Evolutionary conservation across 2,329 filamentous ascomycete genomes (phyloP).

Genomic region (Lithohypha guttulata): DNA sequence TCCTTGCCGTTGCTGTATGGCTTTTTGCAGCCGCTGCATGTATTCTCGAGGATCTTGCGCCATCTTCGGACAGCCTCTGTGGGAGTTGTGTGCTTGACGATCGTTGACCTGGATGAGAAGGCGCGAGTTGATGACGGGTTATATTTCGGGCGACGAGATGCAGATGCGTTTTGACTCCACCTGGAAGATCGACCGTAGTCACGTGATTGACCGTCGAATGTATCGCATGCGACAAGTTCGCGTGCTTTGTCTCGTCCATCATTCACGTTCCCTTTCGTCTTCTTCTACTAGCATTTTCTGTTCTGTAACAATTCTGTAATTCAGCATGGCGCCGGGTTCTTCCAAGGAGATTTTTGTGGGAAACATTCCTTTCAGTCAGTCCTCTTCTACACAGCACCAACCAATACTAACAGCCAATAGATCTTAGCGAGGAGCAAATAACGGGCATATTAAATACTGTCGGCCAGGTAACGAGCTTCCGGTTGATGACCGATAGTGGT

Average conservation of each 20-base stretch:
- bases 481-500: constrained; percentile 89
- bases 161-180: too few relatives aligned
- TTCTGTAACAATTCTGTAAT: too few relatives aligned
- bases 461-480: constrained; percentile 82
- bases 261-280: too few relatives aligned
- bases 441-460: constrained; percentile 84
- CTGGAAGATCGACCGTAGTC: too few relatives aligned
- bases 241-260: too few relatives aligned
- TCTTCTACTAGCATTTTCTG: too few relatives aligned
- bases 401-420: constrained; percentile 37
- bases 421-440: constrained; percentile 91
- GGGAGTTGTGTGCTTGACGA: not conserved
- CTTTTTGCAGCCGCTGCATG: constrained; percentile 54
- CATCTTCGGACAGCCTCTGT: constrained; percentile 22
- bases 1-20: constrained; percentile 44
- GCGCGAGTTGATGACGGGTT: not conserved
- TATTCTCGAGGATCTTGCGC: constrained; percentile 52
- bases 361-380: constrained; percentile 60
- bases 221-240: too few relatives aligned
- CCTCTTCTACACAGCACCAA: constrained; percentile 24
- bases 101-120: not conserved
- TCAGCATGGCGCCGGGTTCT: constrained; percentile 34
- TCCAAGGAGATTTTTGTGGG: constrained; percentile 39
- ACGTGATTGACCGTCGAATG: too few relatives aligned
- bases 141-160: too few relatives aligned